Evolutionary conservation across 1,139 yeast genomes (phyloP).

Genomic region (Suhomyces yuchorum): DNA sequence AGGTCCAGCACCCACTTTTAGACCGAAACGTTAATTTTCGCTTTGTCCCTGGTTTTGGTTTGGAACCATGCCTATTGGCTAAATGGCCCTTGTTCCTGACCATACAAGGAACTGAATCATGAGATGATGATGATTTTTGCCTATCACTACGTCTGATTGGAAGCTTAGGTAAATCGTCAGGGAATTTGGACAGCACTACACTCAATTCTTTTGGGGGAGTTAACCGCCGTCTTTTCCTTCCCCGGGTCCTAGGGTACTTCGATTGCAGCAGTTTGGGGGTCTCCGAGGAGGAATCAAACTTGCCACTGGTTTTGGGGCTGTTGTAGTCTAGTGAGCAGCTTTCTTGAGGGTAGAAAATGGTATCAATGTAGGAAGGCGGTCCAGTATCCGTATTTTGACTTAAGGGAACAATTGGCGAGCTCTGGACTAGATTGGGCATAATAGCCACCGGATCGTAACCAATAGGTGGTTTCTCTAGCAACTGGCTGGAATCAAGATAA

Average conservation of each 20-base stretch:
- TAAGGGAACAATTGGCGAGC: constrained; percentile 16
- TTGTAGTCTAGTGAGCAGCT: neutral
- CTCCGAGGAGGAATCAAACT: neutral
- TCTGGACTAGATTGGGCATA: constrained; percentile 3
- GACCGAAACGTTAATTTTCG: constrained; percentile 39
- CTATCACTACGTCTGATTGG: too few species aligned
- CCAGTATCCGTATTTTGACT: neutral
- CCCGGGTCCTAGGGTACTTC: neutral
- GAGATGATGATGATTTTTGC: neutral
- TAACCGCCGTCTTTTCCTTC: neutral
- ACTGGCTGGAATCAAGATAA: constrained; percentile 5
- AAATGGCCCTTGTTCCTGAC: neutral
- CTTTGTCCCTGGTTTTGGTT: neutral
- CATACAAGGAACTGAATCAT: neutral
- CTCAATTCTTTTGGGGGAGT: neutral
- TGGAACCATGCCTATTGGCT: neutral
- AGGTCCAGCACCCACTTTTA: constrained; percentile 69
- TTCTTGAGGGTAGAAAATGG: neutral
- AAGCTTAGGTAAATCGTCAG: too few species aligned
- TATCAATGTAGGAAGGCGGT: neutral
- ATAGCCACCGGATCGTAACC: neutral
- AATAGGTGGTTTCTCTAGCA: neutral
- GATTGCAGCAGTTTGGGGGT: neutral
- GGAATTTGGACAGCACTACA: too few species aligned
- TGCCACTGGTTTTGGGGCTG: neutral